A percentile compares a stretch with the other conserved stretches of the same genome.
These are phyloP conservation scores for Botrytis galanthina DNA, from an alignment of 2,329 filamentous ascomycete species.

Conservation along the genomic window DNA sequence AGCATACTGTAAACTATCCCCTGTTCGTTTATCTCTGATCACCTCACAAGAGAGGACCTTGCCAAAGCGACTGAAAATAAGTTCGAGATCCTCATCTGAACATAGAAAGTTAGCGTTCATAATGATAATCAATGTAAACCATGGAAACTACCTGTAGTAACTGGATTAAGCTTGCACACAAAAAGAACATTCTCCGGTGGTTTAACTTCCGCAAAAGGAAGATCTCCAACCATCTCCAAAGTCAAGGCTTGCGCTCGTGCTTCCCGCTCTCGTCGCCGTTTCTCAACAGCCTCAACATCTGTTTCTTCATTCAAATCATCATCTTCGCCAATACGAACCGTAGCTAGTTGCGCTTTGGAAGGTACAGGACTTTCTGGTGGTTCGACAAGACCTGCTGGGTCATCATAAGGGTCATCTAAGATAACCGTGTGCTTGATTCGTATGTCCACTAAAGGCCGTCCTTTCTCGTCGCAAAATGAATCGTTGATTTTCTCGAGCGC, in stretches of 20 bases:
- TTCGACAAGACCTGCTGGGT: conserved; percentile 73
- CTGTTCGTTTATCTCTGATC: conserved; percentile 88
- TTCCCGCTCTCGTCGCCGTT: conserved; percentile 79
- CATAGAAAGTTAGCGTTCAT: conserved; percentile 21
- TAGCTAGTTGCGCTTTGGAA: conserved; percentile 80
- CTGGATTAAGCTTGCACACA: conserved; percentile 96
- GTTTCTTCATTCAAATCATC: conserved; percentile 72
- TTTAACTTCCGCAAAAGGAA: conserved; percentile 96
- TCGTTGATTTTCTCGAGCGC: conserved; percentile 89
- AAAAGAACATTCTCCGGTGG: conserved; percentile 97
- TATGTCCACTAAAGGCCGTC: conserved; percentile 88
- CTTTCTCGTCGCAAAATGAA: conserved; percentile 81
- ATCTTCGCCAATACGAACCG: conserved; percentile 87
- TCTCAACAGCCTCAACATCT: conserved; percentile 77
- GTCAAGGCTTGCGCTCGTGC: conserved; percentile 92
- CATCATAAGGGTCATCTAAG: conserved; percentile 87
- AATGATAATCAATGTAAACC: background rate
- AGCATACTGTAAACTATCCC: conserved; percentile 93
- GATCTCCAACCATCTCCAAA: conserved; percentile 94
- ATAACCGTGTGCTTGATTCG: conserved; percentile 90
- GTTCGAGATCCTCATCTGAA: conserved; percentile 80
- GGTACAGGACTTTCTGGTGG: conserved; percentile 79
- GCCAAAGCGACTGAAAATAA: conserved; percentile 96
- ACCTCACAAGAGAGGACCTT: conserved; percentile 95
- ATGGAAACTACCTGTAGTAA: conserved; percentile 63